Percentiles rank a stretch among this genome's conserved stretches.
phyloP scores from a whole-genome alignment of 768 basidiomycete species.

The Candolleomyces aberdarensis region DNA sequence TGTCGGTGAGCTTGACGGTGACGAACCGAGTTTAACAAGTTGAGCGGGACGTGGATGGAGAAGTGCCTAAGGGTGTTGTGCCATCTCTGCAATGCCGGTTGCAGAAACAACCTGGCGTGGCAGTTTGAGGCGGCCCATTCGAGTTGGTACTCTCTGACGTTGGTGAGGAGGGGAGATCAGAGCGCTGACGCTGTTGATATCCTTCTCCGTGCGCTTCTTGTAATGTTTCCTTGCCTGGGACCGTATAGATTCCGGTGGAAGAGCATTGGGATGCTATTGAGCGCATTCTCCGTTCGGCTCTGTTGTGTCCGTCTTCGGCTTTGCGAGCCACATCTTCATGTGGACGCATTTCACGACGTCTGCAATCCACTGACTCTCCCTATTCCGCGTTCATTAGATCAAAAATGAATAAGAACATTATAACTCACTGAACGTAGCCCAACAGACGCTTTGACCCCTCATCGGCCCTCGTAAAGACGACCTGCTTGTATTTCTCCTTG shows the following conservation, averaged over 20 bases:
- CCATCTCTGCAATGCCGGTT: slow-evolving; percentile 30
- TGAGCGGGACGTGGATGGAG: slow-evolving; percentile 37
- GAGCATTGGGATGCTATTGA: slow-evolving; percentile 22
- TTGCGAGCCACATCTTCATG: slow-evolving; percentile 40
- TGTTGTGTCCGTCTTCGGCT: slow-evolving; percentile 28
- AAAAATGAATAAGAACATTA: background rate
- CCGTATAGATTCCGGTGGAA: slow-evolving; percentile 27
- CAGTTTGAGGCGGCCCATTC: slow-evolving; percentile 40
- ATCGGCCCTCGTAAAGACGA: slow-evolving; percentile 23
- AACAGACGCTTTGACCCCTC: slow-evolving; percentile 26
- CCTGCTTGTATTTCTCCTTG: slow-evolving; percentile 19
- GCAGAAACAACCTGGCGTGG: slow-evolving; percentile 33
- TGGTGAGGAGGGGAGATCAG: slow-evolving; percentile 29
- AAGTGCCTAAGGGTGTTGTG: slow-evolving; percentile 34
- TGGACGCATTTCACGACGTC: slow-evolving; percentile 30
- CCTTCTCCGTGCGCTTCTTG: slow-evolving; percentile 34
- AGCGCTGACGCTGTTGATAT: slow-evolving; percentile 29
- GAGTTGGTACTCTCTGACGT: slow-evolving; percentile 35
- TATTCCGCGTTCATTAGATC: background rate
- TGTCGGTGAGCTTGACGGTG: slow-evolving; percentile 29
- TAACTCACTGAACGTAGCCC: slow-evolving; percentile 25
- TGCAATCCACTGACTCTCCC: slow-evolving; percentile 21
- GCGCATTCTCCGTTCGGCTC: slow-evolving; percentile 25
- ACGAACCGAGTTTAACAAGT: slow-evolving; percentile 31
- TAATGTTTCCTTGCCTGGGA: slow-evolving; percentile 30